Base-by-base conservation (phyloP, 148 eudicot species). In the Diospyros lotus region DNA sequence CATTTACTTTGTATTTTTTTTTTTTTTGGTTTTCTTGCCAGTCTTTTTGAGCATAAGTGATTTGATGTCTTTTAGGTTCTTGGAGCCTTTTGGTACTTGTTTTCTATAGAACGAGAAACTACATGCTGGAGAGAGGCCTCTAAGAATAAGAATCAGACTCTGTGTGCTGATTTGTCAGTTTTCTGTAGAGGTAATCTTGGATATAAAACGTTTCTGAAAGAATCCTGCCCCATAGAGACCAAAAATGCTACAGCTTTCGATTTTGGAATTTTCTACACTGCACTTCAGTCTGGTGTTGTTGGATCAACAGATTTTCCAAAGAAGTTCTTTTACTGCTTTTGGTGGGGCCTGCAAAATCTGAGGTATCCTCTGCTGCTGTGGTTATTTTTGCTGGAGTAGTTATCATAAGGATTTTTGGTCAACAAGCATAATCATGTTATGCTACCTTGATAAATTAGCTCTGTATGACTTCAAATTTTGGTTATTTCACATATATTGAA, bases 281-380 rank as follows among this genome's bases (percentile, higher is more conserved):
- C 97, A 68, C 91, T 93, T 54, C 80, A 79, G 73, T 85, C 96
- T 72, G 91, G 96, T 72, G 86, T 95, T 14, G 91, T 92, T 75
- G 91, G 83, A 79, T 82, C 97, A 18, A 86, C 46, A 46, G 86
- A 93, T 79, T 93, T 95, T 71, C 93, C 93, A 5, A 82, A 95
- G 91, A 95, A 95, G 79, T 83, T 95, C 79, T 85, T 95, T 45
- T 95, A 82, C 82, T 95, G 99, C 79, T 91, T 93, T 71, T 95
- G 99, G 99, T 95, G 99, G 99, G 99, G 99, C n/a, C 84, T 95
- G 73, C 97, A 91, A 77, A 92, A 89, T 85, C 64, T 95, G 82
- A 94, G 98, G 98, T 94, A 71, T 64, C 28, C 28, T 28, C 28
- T 28, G 28, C 28, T 28, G 28, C 28, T 28, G 28, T 28, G 28